Percentiles rank a stretch among this genome's conserved stretches.
These are phyloP conservation scores for Henckelia pumila DNA, from an alignment of 257 asterid genomes.

Conservation along the genomic window DNA sequence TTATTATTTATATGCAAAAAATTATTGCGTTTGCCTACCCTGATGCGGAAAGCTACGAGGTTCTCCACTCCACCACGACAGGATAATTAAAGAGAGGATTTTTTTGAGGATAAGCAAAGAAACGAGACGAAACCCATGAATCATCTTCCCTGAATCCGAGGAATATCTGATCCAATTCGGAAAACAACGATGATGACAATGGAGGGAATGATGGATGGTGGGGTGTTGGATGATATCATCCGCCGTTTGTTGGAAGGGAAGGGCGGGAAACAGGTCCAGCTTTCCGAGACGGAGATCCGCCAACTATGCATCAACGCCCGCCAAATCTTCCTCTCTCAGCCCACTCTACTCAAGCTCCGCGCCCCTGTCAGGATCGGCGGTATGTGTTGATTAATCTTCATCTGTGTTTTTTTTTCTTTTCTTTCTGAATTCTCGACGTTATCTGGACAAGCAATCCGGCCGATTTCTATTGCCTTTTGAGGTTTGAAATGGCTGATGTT, in stretches of 20 bases:
- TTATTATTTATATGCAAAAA: too few species aligned
- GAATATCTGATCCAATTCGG: too few species aligned
- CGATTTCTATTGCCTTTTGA: too few species aligned
- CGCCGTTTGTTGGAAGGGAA: conserved; percentile 70
- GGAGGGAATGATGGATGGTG: conserved; percentile 76
- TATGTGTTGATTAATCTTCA: conserved; percentile 6
- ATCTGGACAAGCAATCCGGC: too few species aligned
- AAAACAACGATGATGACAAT: conserved; percentile 61
- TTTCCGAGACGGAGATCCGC: conserved; percentile 90
- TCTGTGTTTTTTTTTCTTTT: conserved; percentile 7
- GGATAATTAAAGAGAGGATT: too few species aligned
- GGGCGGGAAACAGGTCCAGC: conserved; percentile 83
- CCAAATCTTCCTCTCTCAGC: conserved; percentile 76
- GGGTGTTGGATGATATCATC: conserved; percentile 76
- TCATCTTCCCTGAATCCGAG: too few species aligned
- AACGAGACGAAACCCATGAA: too few species aligned
- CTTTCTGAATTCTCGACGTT: not conserved
- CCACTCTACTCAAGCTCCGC: conserved; percentile 58
- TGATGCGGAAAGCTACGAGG: too few species aligned
- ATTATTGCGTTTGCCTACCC: too few species aligned
- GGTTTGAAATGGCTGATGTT: too few species aligned
- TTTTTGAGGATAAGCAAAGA: too few species aligned
- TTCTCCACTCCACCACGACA: too few species aligned
- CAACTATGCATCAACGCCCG: conserved; percentile 85
- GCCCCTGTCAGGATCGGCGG: conserved; percentile 91